phyloP scores from a whole-genome alignment of 306 rosid species.

The Mimosa bimucronata region DNA sequence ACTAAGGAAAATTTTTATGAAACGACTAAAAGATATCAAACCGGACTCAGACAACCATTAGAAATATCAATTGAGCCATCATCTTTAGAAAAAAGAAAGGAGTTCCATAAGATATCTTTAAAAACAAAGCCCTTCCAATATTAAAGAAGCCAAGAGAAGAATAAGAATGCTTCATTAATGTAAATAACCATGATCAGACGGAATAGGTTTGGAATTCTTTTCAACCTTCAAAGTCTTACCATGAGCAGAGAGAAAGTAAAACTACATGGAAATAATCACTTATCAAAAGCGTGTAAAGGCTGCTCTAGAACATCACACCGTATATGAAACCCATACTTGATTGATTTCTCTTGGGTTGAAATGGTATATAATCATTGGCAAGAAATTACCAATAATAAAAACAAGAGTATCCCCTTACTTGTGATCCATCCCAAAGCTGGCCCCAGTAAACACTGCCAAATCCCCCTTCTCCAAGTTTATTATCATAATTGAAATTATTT shows the following conservation, averaged over 20 bases:
- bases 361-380: background rate
- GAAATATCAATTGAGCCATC: background rate
- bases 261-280: background rate
- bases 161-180: background rate
- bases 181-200: background rate
- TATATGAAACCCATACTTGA: background rate
- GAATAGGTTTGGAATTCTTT: background rate
- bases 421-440: slow-evolving; percentile 94
- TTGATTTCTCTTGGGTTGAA: background rate
- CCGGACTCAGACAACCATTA: background rate
- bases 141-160: slow-evolving; percentile 1
- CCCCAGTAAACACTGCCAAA: slow-evolving; percentile 97
- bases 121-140: background rate
- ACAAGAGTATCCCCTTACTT: slow-evolving; percentile 47
- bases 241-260: background rate
- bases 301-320: background rate
- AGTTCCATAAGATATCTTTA: background rate
- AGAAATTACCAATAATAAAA: background rate
- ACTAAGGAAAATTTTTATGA: background rate
- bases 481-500: slow-evolving; percentile 84
- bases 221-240: slow-evolving; percentile 21
- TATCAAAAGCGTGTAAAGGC: background rate
- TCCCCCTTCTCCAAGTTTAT: slow-evolving; percentile 94
- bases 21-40: background rate
- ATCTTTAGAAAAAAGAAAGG: background rate